Base-by-base conservation (phyloP, 345 rosid genomes). In the Chamaenerion angustifolium region DNA sequence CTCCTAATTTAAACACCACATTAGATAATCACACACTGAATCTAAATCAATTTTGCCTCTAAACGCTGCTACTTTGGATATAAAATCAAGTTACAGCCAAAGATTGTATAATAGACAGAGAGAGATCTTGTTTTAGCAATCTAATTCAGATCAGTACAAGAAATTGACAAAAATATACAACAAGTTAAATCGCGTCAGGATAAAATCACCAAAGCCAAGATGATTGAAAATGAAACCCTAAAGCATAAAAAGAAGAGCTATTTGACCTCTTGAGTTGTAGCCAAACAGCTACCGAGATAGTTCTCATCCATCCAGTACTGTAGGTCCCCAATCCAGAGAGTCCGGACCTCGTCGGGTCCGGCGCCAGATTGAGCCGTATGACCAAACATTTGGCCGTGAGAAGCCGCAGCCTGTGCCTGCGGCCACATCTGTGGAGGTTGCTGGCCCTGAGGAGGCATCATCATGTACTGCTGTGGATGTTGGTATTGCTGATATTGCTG, bases 241-340 rank as follows among this genome's bases (percentile, higher is more conserved):
- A n/a, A 7, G 7, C 48, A 40, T 12, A 48, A 27, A n/a, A 45
- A 19, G 19, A 10, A 15, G 3, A 44, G 12, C 16, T 49, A 14
- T 41, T 27, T 44, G 41, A 68, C 93, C 83, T 84, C 95, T 48
- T 86, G 86, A 14, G 77, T 76, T 25, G 69, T 75, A 50, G 85
- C 70, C 51, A 88, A 85, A 54, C 87, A 80, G 54, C 53, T 44
- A 37, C 37, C 46, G 43, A 88, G 56, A 66, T 78, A 88, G 55
- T 7, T 63, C 71, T 88, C 97, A 56, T 88, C 95, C 97, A 88
- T 85, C 94, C 94, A 88, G 69, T 80, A 80, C 81, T 82, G 89
- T 64, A 88, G 77, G 60, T 88, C 89, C 0, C 97, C 97, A 72
- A 88, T 85, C 97, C 97, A 88, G 45, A 88, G 82, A 43, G 97